phyloP scores from a whole-genome alignment of 2,329 filamentous ascomycete species.

The Cladosporium sphaerospermum region DNA sequence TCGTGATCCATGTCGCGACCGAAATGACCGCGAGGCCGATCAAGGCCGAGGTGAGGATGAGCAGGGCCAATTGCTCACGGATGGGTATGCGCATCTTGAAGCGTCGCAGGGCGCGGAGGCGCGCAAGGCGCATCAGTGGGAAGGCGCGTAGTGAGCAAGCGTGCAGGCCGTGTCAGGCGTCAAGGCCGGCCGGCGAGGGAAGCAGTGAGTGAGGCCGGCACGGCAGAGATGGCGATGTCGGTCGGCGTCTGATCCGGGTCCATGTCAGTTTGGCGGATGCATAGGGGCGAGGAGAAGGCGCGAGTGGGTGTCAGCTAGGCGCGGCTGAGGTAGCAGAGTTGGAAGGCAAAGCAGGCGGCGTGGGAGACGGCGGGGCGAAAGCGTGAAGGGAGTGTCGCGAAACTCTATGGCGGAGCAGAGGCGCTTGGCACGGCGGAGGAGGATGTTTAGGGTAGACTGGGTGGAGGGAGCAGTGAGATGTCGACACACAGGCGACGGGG shows the following conservation, averaged over 20 bases:
- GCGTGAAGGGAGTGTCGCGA: no score
- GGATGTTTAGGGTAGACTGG: no score
- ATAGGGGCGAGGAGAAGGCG: background rate
- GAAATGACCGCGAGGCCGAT: conserved; percentile 71
- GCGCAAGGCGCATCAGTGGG: conserved; percentile 9
- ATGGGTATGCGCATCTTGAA: conserved; percentile 73
- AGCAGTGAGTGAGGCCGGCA: background rate
- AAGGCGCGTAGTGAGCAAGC: no score
- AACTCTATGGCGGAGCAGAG: no score
- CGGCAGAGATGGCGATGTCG: background rate
- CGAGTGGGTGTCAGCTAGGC: no score
- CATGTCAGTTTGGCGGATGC: conserved; percentile 4
- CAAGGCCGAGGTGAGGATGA: conserved; percentile 71
- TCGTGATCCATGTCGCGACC: conserved; percentile 63
- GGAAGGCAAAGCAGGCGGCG: no score
- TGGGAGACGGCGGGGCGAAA: no score
- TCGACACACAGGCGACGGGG: no score
- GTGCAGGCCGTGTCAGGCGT: background rate
- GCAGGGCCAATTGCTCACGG: conserved; percentile 73
- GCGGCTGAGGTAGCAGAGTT: no score
- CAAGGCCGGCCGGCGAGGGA: background rate
- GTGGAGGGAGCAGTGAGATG: no score
- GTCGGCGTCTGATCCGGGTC: background rate
- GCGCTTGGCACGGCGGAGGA: no score
- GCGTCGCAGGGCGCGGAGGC: background rate